Evolutionary conservation across 805 yeast species (phyloP).

Genomic region (Candida qinlingensis): DNA sequence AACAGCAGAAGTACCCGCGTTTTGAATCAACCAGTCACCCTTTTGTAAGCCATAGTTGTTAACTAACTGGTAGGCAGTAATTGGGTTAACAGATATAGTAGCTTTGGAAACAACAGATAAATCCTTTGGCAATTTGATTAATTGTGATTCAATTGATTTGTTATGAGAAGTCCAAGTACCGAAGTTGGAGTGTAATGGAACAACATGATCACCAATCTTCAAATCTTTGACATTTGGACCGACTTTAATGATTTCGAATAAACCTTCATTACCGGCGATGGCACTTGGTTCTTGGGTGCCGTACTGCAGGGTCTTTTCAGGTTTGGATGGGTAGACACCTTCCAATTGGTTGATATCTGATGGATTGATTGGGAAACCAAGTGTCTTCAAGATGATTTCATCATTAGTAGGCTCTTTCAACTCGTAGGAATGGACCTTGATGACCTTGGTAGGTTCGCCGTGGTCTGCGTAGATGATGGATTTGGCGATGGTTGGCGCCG

Average conservation of each 20-base stretch:
- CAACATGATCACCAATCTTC: slow-evolving; percentile 77
- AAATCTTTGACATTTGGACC: slow-evolving; percentile 50
- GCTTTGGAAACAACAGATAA: slow-evolving; percentile 65
- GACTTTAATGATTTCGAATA: slow-evolving; percentile 73
- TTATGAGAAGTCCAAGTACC: slow-evolving; percentile 95
- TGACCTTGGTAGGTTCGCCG: slow-evolving; percentile 59
- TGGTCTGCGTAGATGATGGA: slow-evolving; percentile 64
- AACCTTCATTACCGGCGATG: slow-evolving; percentile 92
- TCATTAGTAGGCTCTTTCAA: slow-evolving; percentile 41
- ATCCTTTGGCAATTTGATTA: slow-evolving; percentile 50
- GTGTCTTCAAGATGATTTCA: slow-evolving; percentile 55
- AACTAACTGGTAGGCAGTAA: slow-evolving; percentile 87
- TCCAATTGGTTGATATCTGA: slow-evolving; percentile 81
- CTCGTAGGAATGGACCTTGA: slow-evolving; percentile 46
- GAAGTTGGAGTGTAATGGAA: slow-evolving; percentile 69
- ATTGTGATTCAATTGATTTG: slow-evolving; percentile 42
- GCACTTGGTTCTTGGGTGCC: slow-evolving; percentile 65
- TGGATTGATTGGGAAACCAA: slow-evolving; percentile 87
- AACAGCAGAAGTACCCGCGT: slow-evolving; percentile 95
- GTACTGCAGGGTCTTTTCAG: slow-evolving; percentile 46
- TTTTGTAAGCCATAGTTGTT: slow-evolving; percentile 45
- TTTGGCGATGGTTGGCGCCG: slow-evolving; percentile 37
- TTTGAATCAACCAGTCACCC: slow-evolving; percentile 88
- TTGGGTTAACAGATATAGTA: slow-evolving; percentile 86
- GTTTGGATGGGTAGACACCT: slow-evolving; percentile 81